Evolutionary conservation across 352 stramenopile species (phyloP), one percentile per base, ranked within the genome.

Genomic region (Phytophthora vignae): DNA sequence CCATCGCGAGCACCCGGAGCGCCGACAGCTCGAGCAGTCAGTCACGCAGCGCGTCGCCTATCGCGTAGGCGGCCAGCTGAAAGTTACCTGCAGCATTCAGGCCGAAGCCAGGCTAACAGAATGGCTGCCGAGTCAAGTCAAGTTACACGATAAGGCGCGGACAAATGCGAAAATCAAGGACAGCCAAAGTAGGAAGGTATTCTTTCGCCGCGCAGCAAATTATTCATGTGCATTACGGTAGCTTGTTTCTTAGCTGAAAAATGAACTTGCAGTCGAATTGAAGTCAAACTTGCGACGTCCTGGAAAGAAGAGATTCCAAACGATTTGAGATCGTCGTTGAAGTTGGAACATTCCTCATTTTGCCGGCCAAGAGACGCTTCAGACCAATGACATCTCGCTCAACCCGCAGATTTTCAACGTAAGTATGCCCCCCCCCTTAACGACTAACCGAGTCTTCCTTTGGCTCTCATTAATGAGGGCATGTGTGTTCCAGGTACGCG

Each of bases 1-100:
- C 59, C 53, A 67, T 78, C 50, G 21, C 69, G 5, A 74, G 67
- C 60, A 71, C 60, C 4, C 55, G 67, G 29, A 75, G 68, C 22
- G 62, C 50, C 14, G 38, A 67, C 55, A 74, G 54, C 50, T 69
- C 33, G 29, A 69, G 59, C 27, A 73, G 67, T 29, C 55, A 44
- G 10, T 67, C 66, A 14, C 42, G 31, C 8, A 68, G 66, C 21
- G 29, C 40, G 22, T 67, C 38, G 12, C 65, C 65, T 2, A 53
- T 67, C 4, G 27, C 31, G 22, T 71, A 71, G 56, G 44, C 8
- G 38, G 38, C 5, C 12, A 25, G 22, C 22, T 44, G 21, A 15
- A 12, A 17, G 14, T 22, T 17, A 21, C 55, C 17, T 9, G 29
- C 50, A 38, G 25, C 21, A 46, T 29, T 42, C 29, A 19, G 21